Evolutionary conservation across 2,329 filamentous ascomycete genomes (phyloP), one percentile per base, ranked within the genome.

Genomic region (Cladosporium sp.): DNA sequence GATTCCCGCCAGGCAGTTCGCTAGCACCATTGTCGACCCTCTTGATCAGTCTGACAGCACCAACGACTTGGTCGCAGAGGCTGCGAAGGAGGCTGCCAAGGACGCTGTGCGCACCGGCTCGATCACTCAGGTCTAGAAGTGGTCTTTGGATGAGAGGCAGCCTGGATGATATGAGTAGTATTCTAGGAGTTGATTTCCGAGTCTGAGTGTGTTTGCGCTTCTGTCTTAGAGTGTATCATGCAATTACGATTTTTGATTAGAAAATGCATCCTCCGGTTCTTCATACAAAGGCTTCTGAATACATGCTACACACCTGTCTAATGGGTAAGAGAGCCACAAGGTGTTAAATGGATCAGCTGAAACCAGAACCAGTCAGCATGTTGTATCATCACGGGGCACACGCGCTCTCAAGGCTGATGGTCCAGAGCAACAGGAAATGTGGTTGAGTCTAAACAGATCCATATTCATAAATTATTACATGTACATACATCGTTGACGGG

Each of bases 1-100:
- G n/a, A 71, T 78, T 21, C 66, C 67, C 2, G 73, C 74, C 10
- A 71, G 73, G 51, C 66, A 74, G 36, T 77, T 77, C 34, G 64
- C 57, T 15, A 60, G 30, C 54, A 66, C 64, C 64, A 67, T 70
- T 64, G 68, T 70, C 66, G 67, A 68, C 60, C 47, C 69, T 18
- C 60, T 63, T 34, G 60, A 63, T 54, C 49, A 38, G 49, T 41
- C 32, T 12, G 60, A 63, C 24, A 63, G 60, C 49, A 54, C 60
- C 15, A 63, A 63, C 24, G 34, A 63, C 24, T 18, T 63, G 47
- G 60, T 63, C 26, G 60, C 60, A 14, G 60, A 63, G 34, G 60
- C 60, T 21, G 60, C 60, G 8, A 63, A 63, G 60, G 60, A 63
- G 49, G 60, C 60, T 54, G 60, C 60, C 11, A 63, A 63, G 49